Evolutionary conservation across 371 early-diverging fungal genomes (phyloP), one percentile per base, ranked within the genome.

Genomic region (Syncephalastrum contaminatum): DNA sequence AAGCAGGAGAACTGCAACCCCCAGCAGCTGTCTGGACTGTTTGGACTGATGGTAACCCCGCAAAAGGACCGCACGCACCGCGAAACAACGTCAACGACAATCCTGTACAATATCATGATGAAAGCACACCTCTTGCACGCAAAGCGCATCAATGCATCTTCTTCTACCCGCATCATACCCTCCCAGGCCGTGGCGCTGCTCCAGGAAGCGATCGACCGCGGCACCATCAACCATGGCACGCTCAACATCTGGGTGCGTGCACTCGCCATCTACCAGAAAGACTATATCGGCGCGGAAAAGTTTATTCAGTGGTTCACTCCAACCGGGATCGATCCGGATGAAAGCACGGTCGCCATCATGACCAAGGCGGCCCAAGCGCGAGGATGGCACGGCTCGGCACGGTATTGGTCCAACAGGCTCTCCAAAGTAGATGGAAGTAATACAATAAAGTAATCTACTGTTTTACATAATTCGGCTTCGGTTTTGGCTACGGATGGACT

Each of bases 191-290:
- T 30, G 8, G 36, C 36, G 10, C 36, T 30, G 10, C 36, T 30
- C 36, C 5, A 30, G 36, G 36, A 30, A 30, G 36, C 36, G 12
- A 30, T 30, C 36, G 36, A 30, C 36, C 36, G 36, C 36, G 36
- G 36, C 36, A 7, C 57, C 47, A 14, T 60, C 71, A 12, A 59
- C 58, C 0, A 59, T 64, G 3, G 40, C 60, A 72, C 78, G 2
- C 43, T 78, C 24, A 78, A 78, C 27, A 71, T 74, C 27, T 63
- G 72, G 64, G 61, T 78, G 7, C 65, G 73, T 36, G 78, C 75
- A 0, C 54, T 72, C 7, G 69, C 69, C 20, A 41, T 68, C 13
- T 60, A 69, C 22, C 55, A 69, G 20, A 49, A 62, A n/a, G 69
- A 78, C 43, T 36, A 70, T 12, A 53, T 36, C 14, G 63, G 63